Evolutionary conservation across 2,329 filamentous ascomycete species (phyloP).

Genomic region (Alternaria conjuncta): DNA sequence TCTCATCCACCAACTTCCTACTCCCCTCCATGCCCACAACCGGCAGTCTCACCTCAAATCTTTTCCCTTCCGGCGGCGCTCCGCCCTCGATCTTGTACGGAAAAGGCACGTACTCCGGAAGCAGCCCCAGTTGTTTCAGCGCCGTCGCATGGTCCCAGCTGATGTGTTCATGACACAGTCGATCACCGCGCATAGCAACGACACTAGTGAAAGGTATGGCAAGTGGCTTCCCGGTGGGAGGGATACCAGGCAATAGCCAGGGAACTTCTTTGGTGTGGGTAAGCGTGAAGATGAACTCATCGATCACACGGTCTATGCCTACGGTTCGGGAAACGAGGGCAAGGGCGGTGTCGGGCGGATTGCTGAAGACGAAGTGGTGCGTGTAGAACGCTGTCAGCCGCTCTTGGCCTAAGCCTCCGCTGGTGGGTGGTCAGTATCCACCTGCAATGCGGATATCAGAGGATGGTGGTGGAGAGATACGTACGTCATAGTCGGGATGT

Average conservation of each 20-base stretch:
- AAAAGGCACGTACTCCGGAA: slow-evolving; percentile 70
- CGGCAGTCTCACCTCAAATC: slow-evolving; percentile 67
- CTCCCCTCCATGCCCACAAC: slow-evolving; percentile 63
- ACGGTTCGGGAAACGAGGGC: slow-evolving; percentile 75
- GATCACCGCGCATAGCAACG: slow-evolving; percentile 71
- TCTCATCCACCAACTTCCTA: slow-evolving; percentile 59
- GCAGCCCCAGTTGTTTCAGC: slow-evolving; percentile 65
- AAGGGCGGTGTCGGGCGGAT: slow-evolving; percentile 69
- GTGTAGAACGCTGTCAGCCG: slow-evolving; percentile 71
- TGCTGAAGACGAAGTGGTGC: slow-evolving; percentile 76
- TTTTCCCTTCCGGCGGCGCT: slow-evolving; percentile 48
- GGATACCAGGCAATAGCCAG: slow-evolving; percentile 47
- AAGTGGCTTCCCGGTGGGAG: slow-evolving; percentile 45
- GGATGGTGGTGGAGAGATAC: neutral
- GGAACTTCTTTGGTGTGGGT: slow-evolving; percentile 43
- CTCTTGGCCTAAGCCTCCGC: slow-evolving; percentile 68
- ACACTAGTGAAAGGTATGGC: slow-evolving; percentile 69
- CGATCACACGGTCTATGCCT: slow-evolving; percentile 69
- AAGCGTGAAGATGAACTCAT: slow-evolving; percentile 46
- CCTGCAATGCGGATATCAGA: neutral
- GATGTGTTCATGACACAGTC: slow-evolving; percentile 74
- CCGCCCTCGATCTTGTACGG: slow-evolving; percentile 50
- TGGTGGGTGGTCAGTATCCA: neutral
- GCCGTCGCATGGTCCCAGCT: slow-evolving; percentile 72
- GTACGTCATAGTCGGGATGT: slow-evolving; percentile 68